Percentiles rank a stretch among this genome's conserved stretches.
phyloP scores from a whole-genome alignment of 805 yeast species.

The Pichia phayaonensis region DNA sequence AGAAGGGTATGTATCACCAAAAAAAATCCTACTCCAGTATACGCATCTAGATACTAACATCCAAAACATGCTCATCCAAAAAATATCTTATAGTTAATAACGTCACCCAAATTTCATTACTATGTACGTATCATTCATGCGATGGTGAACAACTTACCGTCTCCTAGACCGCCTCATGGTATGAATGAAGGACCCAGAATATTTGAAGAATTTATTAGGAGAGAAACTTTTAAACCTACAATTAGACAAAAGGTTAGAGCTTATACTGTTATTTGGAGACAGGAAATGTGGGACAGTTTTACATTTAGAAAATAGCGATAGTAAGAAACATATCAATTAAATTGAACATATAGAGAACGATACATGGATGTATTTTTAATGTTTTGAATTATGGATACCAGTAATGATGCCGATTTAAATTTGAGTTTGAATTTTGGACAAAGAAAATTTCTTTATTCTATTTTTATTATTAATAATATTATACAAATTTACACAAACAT shows the following conservation, averaged over 20 bases:
- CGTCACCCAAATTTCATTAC: constrained; percentile 51
- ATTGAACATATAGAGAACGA: too few relatives aligned
- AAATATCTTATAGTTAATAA: constrained; percentile 33
- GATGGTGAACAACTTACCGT: constrained; percentile 51
- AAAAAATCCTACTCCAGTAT: too few relatives aligned
- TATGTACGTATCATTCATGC: constrained; percentile 60
- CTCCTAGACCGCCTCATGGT: constrained; percentile 28
- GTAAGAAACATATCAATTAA: too few relatives aligned
- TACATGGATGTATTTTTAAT: too few relatives aligned
- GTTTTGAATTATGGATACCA: too few relatives aligned
- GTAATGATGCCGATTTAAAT: too few relatives aligned
- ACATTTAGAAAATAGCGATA: constrained; percentile 34
- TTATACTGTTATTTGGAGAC: constrained; percentile 47
- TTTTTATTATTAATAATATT: constrained; percentile 11
- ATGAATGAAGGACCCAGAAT: background rate
- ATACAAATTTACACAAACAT: background rate
- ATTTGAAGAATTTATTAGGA: background rate
- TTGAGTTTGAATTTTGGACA: too few relatives aligned
- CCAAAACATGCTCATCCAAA: background rate
- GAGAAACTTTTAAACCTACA: constrained; percentile 38
- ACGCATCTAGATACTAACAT: background rate
- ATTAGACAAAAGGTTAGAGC: constrained; percentile 51
- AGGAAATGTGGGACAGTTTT: constrained; percentile 51
- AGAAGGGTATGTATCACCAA: constrained; percentile 7
- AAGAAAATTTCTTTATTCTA: background rate